phyloP scores from a whole-genome alignment of 2,329 filamentous ascomycete genomes.

The Trichoderma sp. region DNA sequence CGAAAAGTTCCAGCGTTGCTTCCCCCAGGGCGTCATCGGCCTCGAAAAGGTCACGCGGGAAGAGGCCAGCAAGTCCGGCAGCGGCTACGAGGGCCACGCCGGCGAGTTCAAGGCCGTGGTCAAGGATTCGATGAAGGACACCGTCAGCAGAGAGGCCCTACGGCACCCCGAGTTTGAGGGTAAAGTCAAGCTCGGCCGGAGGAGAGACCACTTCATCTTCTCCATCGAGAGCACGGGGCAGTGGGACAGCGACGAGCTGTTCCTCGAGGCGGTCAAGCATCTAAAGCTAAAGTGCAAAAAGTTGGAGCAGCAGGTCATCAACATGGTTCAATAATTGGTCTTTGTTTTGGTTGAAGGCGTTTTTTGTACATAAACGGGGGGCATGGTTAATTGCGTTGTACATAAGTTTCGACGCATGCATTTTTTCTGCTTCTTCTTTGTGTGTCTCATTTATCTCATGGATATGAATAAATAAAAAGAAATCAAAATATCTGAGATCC shows the following conservation, averaged over 20 bases:
- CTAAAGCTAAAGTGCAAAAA: slow-evolving; percentile 80
- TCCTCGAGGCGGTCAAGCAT: slow-evolving; percentile 82
- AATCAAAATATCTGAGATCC: background rate
- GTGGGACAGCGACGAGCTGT: slow-evolving; percentile 89
- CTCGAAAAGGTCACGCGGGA: slow-evolving; percentile 67
- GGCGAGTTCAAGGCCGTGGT: slow-evolving; percentile 89
- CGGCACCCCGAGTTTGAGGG: slow-evolving; percentile 90
- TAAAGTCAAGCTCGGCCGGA: slow-evolving; percentile 88
- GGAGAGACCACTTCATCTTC: slow-evolving; percentile 97
- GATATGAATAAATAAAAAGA: background rate
- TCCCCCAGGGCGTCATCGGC: slow-evolving; percentile 82
- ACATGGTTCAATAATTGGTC: slow-evolving; percentile 53
- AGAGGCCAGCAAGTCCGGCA: slow-evolving; percentile 59
- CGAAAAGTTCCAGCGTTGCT: slow-evolving; percentile 85
- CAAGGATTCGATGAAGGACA: slow-evolving; percentile 84
- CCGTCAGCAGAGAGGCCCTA: slow-evolving; percentile 88
- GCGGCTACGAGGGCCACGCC: slow-evolving; percentile 68
- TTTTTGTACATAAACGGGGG: slow-evolving; percentile 16
- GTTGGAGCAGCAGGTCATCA: slow-evolving; percentile 67
- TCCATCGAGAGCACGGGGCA: slow-evolving; percentile 92
- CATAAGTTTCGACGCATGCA: slow-evolving; percentile 13
- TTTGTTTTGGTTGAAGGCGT: slow-evolving; percentile 1
- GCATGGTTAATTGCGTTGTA: slow-evolving; percentile 21
- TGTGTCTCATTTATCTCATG: slow-evolving; percentile 20
- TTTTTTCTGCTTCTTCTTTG: slow-evolving; percentile 27